phyloP scores from a whole-genome alignment of 805 yeast genomes.

The Hanseniaspora lachancei region DNA sequence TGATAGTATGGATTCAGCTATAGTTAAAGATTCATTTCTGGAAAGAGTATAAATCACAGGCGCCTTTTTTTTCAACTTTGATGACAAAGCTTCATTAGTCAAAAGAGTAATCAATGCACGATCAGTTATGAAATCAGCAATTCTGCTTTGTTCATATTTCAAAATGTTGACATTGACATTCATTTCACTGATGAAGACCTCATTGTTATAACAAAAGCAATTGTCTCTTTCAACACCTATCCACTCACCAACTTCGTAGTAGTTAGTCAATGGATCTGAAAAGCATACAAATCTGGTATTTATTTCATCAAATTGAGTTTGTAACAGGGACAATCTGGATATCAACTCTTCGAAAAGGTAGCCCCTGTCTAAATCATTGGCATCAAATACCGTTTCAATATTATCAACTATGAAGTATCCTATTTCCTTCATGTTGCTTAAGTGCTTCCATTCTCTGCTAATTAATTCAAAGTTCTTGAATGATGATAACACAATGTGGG shows the following conservation, averaged over 20 bases:
- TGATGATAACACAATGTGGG: constrained; percentile 63
- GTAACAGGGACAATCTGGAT: constrained; percentile 58
- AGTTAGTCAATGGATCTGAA: constrained; percentile 57
- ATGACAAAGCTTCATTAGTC: constrained; percentile 35
- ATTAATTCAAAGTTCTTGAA: constrained; percentile 64
- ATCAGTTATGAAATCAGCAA: neutral
- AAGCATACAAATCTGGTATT: constrained; percentile 54
- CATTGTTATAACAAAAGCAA: constrained; percentile 45
- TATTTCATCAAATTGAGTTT: constrained; percentile 44
- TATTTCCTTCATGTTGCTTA: constrained; percentile 54
- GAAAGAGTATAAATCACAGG: constrained; percentile 36
- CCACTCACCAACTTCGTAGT: constrained; percentile 76
- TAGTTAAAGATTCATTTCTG: constrained; percentile 20
- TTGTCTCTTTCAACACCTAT: constrained; percentile 52
- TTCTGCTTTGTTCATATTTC: constrained; percentile 26
- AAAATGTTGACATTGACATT: constrained; percentile 44
- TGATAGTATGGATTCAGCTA: constrained; percentile 30
- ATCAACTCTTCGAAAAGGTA: constrained; percentile 54
- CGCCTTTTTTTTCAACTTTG: constrained; percentile 37
- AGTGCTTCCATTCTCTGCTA: constrained; percentile 71
- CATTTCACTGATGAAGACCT: constrained; percentile 43
- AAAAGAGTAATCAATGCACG: constrained; percentile 26
- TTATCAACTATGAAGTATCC: constrained; percentile 64
- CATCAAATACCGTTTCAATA: constrained; percentile 33
- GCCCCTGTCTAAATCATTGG: constrained; percentile 49